These are phyloP conservation scores for Dentipellis fragilis DNA, from an alignment of 768 basidiomycete genomes.

Conservation along the genomic window DNA sequence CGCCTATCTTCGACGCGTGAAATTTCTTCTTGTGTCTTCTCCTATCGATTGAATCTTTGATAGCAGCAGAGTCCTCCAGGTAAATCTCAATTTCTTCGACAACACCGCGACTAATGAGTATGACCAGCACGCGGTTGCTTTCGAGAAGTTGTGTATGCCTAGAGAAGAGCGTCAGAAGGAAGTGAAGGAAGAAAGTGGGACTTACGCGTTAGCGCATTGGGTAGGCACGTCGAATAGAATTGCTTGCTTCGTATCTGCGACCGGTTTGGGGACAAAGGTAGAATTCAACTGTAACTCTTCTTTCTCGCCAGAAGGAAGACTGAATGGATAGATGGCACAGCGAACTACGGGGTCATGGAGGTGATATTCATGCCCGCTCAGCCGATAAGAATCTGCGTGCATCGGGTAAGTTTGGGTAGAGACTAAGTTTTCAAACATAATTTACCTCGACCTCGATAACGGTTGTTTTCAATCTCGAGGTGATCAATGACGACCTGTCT, in stretches of 20 bases:
- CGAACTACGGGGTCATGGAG: neutral
- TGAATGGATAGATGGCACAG: neutral
- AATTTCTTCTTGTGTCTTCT: constrained; percentile 15
- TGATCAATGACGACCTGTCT: neutral
- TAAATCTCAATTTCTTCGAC: constrained; percentile 2
- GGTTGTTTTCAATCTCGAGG: neutral
- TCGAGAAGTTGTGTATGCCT: neutral
- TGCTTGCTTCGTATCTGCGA: neutral
- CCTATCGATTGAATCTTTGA: neutral
- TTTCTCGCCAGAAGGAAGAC: neutral
- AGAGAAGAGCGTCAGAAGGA: neutral
- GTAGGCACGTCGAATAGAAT: neutral
- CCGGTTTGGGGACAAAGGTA: neutral
- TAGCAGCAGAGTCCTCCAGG: neutral
- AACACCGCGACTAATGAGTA: constrained; percentile 3
- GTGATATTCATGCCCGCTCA: neutral
- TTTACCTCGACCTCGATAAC: neutral
- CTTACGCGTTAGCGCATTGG: neutral
- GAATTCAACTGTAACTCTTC: neutral
- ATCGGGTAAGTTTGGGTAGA: neutral
- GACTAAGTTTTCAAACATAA: neutral
- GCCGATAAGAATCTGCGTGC: neutral
- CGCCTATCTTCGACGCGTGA: constrained; percentile 36
- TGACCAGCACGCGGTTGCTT: neutral
- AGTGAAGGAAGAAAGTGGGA: neutral